These are phyloP conservation scores for Colletotrichum sp. DNA, from an alignment of 2,329 filamentous ascomycete genomes.

Conservation along the genomic window DNA sequence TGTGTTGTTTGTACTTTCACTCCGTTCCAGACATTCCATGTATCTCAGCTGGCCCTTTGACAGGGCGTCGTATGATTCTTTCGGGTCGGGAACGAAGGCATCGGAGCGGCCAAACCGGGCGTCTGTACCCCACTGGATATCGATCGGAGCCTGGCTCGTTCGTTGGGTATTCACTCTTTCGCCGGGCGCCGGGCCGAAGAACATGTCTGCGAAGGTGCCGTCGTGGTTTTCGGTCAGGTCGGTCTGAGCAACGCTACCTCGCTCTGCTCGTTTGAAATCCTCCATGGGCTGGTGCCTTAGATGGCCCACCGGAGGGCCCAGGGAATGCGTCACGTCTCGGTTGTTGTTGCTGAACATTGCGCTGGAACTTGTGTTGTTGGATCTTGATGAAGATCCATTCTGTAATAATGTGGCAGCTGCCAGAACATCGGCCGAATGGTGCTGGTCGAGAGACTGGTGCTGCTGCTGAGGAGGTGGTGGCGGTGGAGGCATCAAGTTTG, in stretches of 20 bases:
- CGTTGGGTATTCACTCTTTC: slow-evolving; percentile 21
- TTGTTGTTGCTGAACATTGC: slow-evolving; percentile 16
- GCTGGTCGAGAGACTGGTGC: slow-evolving; percentile 26
- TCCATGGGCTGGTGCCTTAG: slow-evolving; percentile 47
- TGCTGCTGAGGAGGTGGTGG: slow-evolving; percentile 35
- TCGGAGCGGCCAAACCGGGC: slow-evolving; percentile 63
- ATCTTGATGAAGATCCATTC: slow-evolving; percentile 40
- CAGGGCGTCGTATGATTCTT: slow-evolving; percentile 63
- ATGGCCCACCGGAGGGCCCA: slow-evolving; percentile 43
- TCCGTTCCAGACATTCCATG: slow-evolving; percentile 62
- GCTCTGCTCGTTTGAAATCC: slow-evolving; percentile 45
- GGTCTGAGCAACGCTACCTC: slow-evolving; percentile 30
- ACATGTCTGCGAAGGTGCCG: slow-evolving; percentile 46
- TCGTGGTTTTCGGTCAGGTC: slow-evolving; percentile 33
- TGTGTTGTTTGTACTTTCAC: slow-evolving; percentile 64
- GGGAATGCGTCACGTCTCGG: slow-evolving; percentile 19
- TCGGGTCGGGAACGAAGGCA: slow-evolving; percentile 63
- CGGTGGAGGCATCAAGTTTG: slow-evolving; percentile 40
- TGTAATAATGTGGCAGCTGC: slow-evolving; percentile 60
- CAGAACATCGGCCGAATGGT: slow-evolving; percentile 60
- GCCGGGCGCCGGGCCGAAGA: slow-evolving; percentile 35
- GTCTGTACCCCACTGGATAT: slow-evolving; percentile 73
- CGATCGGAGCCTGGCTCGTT: slow-evolving; percentile 34
- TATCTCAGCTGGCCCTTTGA: slow-evolving; percentile 60
- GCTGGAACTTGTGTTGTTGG: slow-evolving; percentile 24